Conservation (phyloP, 2,329 filamentous ascomycete species). For the Paecilomyces dactylethromorphus region DNA sequence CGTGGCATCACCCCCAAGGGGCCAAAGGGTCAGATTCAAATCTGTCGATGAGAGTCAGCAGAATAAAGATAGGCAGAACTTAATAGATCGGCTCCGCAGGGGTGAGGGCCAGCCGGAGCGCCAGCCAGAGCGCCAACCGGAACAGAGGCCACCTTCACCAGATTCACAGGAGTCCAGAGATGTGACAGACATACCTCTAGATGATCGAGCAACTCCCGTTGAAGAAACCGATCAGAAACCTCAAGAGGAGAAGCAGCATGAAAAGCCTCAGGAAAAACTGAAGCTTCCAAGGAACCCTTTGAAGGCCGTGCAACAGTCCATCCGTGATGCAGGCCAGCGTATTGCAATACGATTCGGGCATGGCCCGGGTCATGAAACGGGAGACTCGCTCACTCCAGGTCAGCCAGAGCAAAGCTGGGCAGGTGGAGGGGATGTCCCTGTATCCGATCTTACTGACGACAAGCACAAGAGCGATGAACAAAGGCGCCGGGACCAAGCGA, state of each 20-base stretch:
- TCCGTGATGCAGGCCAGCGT: not conserved
- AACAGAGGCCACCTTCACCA: not conserved
- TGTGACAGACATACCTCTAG: not conserved
- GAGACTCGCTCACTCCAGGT: slow-evolving; percentile 19
- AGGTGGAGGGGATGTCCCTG: slow-evolving; percentile 15
- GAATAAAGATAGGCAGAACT: not conserved
- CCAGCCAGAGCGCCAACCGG: not conserved
- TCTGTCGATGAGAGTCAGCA: not conserved
- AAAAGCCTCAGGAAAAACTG: not conserved
- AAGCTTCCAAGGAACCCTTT: not conserved
- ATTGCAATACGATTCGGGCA: slow-evolving; percentile 17
- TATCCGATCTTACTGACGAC: slow-evolving; percentile 22
- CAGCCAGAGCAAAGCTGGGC: slow-evolving; percentile 20
- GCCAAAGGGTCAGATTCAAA: not conserved
- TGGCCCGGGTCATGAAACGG: slow-evolving; percentile 6
- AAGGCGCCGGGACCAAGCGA: slow-evolving; percentile 16
- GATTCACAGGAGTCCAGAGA: not conserved
- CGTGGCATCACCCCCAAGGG: not conserved
- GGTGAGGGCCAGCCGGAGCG: not conserved
- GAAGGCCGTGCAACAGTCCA: not conserved
- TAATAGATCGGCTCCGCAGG: not conserved
- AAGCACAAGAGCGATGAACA: slow-evolving; percentile 23
- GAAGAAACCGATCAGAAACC: not conserved
- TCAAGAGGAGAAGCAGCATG: not conserved
- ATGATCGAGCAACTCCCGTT: not conserved